phyloP scores from a whole-genome alignment of 1,284 basidiomycete genomes.

The Melampsora larici-populina region DNA sequence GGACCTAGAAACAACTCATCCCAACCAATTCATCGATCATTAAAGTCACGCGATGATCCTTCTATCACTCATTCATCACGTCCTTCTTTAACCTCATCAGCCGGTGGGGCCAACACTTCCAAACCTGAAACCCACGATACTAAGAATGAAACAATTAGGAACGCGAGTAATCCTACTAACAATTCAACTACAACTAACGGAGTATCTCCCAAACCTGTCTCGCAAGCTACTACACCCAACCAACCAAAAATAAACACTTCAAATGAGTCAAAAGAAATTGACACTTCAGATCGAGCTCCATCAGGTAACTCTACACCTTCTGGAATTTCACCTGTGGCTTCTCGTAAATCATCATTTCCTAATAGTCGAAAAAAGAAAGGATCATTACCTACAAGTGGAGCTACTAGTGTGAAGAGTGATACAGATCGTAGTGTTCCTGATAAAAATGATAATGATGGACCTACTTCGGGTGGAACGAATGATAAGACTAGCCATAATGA shows the following conservation, averaged over 20 bases:
- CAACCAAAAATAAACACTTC: conserved; percentile 1
- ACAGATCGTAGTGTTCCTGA: conserved; percentile 5
- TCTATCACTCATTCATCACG: conserved; percentile 18
- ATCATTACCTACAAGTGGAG: neutral
- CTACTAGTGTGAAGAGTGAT: conserved; percentile 20
- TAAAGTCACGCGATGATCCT: conserved; percentile 6
- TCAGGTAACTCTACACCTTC: conserved; percentile 10
- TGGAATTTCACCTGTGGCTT: conserved; percentile 8
- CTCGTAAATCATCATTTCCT: conserved; percentile 34
- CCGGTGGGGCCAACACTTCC: neutral
- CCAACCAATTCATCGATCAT: neutral
- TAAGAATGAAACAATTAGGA: neutral
- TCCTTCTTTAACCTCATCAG: conserved; percentile 15
- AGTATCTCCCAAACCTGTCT: neutral
- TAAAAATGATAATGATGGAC: conserved; percentile 13
- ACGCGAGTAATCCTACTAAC: neutral
- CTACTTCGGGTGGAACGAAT: neutral
- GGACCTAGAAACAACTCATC: neutral
- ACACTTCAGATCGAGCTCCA: too few relatives aligned
- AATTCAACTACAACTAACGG: neutral
- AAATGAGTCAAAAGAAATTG: neutral
- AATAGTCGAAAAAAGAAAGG: conserved; percentile 28
- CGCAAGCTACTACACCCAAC: neutral
- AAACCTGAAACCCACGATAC: neutral
- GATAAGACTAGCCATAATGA: neutral